Conservation (phyloP, 345 rosid species). For the Brassica carinata region DNA sequence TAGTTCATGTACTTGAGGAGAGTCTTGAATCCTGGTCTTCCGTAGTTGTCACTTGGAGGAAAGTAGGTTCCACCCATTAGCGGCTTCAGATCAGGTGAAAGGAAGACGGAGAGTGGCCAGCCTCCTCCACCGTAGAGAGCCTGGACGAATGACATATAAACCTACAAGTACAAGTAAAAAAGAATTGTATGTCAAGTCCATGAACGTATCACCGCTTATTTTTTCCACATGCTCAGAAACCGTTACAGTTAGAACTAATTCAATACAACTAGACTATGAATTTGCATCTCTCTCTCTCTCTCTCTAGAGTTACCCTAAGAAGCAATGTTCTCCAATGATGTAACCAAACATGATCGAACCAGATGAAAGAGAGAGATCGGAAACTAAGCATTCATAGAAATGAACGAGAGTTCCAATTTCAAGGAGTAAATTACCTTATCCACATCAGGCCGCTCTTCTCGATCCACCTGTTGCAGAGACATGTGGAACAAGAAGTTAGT, state of each 20-base stretch:
- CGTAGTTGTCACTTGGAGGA: constrained; percentile 84
- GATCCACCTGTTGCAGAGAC: constrained; percentile 68
- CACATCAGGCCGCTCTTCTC: constrained; percentile 95
- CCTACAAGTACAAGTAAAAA: constrained; percentile 47
- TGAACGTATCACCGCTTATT: background rate
- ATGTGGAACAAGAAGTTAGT: constrained; percentile 26
- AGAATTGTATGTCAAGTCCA: background rate
- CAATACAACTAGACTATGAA: background rate
- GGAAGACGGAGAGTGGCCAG: constrained; percentile 90
- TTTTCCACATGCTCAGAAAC: background rate
- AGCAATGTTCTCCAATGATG: background rate
- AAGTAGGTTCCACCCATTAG: constrained; percentile 98
- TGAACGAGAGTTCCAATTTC: background rate
- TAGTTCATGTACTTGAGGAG: constrained; percentile 54
- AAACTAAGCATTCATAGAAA: background rate
- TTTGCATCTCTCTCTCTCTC: background rate
- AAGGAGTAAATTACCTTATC: constrained; percentile 69
- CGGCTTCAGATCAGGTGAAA: constrained; percentile 94
- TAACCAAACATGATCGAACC: background rate
- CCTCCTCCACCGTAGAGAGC: constrained; percentile 91
- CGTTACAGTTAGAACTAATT: background rate
- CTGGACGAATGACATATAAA: constrained; percentile 92
- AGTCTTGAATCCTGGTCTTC: constrained; percentile 93
- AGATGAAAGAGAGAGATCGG: background rate
- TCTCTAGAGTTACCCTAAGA: background rate